Evolutionary conservation across 305 asterid species (phyloP).

Genomic region (Withania somnifera): DNA sequence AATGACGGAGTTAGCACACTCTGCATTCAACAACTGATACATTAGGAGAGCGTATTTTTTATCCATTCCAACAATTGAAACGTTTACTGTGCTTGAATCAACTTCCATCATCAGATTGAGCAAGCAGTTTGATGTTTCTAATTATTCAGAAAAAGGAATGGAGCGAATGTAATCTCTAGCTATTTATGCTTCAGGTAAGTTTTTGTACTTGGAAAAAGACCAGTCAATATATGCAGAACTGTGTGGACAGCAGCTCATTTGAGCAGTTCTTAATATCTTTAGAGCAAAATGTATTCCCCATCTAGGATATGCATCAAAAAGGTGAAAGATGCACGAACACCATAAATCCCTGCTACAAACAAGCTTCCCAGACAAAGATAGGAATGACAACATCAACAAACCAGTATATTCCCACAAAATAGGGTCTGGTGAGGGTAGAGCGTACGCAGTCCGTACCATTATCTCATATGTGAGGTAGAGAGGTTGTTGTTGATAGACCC

Average conservation of each 20-base stretch:
- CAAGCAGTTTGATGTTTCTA: not conserved
- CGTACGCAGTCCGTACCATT: no score
- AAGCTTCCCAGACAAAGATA: not conserved
- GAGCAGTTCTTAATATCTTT: not conserved
- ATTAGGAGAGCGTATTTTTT: not conserved
- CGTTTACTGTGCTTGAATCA: not conserved
- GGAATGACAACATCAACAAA: no score
- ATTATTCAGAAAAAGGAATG: not conserved
- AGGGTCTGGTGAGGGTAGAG: no score
- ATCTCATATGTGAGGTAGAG: no score
- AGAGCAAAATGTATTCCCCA: not conserved
- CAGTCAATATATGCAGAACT: not conserved
- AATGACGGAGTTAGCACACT: constrained; percentile 88
- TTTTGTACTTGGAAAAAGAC: not conserved
- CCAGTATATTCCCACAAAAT: no score
- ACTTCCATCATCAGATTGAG: not conserved
- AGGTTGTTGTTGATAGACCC: no score
- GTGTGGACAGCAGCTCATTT: not conserved
- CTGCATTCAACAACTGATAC: constrained; percentile 33
- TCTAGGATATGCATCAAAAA: not conserved
- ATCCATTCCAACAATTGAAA: not conserved
- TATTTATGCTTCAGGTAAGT: not conserved
- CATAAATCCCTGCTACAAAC: not conserved
- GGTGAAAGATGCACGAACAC: not conserved
- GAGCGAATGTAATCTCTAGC: not conserved